phyloP scores from a whole-genome alignment of 1,139 yeast genomes.

The Scheffersomyces titani region DNA sequence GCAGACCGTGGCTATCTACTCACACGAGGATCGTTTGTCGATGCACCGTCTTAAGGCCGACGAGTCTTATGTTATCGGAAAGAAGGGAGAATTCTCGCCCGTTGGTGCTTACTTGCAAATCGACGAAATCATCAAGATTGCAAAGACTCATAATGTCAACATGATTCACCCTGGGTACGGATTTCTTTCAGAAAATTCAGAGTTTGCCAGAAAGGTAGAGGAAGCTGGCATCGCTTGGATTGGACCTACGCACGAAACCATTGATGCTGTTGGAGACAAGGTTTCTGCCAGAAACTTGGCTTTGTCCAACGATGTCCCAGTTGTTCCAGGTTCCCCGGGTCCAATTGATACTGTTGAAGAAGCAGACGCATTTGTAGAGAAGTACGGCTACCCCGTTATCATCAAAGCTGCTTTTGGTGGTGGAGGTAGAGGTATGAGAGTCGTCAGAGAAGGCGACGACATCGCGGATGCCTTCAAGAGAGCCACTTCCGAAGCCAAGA shows the following conservation, averaged over 20 bases:
- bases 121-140: slow-evolving; percentile 91
- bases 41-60: slow-evolving; percentile 95
- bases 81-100: slow-evolving; percentile 86
- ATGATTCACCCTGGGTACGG: slow-evolving; percentile 99
- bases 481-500: slow-evolving; percentile 91
- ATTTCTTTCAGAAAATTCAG: slow-evolving; percentile 90
- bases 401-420: slow-evolving; percentile 99
- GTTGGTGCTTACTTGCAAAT: slow-evolving; percentile 96
- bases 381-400: slow-evolving; percentile 94
- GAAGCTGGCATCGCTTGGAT: slow-evolving; percentile 94
- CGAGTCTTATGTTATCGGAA: slow-evolving; percentile 90
- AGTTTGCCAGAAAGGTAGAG: slow-evolving; percentile 89
- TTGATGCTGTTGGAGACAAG: slow-evolving; percentile 97
- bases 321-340: slow-evolving; percentile 98
- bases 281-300: slow-evolving; percentile 93
- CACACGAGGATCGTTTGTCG: slow-evolving; percentile 92
- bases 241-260: slow-evolving; percentile 87
- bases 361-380: slow-evolving; percentile 73
- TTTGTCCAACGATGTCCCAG: slow-evolving; percentile 77
- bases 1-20: slow-evolving; percentile 97
- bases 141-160: slow-evolving; percentile 82
- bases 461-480: slow-evolving; percentile 89
- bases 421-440: slow-evolving; percentile 99
- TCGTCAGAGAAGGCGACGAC: slow-evolving; percentile 94
- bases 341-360: slow-evolving; percentile 83